Percentiles rank a stretch among this genome's conserved stretches.
These are phyloP conservation scores for Akebia trifoliata DNA, from an alignment of 164 flowering plant genomes.

Conservation along the genomic window DNA sequence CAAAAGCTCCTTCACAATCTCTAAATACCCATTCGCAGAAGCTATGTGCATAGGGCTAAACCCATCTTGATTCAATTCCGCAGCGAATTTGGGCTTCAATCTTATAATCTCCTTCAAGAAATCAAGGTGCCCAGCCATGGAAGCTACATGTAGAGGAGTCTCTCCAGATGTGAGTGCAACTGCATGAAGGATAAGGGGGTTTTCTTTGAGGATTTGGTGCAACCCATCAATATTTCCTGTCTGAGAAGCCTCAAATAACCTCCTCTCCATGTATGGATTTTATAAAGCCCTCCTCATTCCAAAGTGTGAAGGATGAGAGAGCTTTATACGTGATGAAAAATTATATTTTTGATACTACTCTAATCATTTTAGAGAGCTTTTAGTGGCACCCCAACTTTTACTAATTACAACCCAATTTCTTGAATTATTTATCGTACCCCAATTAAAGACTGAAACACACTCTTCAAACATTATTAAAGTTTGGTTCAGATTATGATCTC, in stretches of 20 bases:
- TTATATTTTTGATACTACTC: too few species aligned
- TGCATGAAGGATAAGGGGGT: conserved; percentile 16
- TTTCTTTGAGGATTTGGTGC: not conserved
- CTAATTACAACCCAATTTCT: too few species aligned
- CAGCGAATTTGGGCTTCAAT: conserved; percentile 24
- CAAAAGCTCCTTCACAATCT: conserved; percentile 22
- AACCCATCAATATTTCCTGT: not conserved
- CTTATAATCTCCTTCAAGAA: conserved; percentile 26
- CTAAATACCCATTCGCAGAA: conserved; percentile 10
- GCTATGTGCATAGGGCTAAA: conserved; percentile 35
- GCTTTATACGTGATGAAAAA: too few species aligned
- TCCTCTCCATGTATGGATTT: conserved; percentile 6
- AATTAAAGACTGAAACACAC: too few species aligned
- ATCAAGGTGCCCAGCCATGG: conserved; percentile 24
- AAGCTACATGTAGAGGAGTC: conserved; percentile 35
- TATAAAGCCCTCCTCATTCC: too few species aligned
- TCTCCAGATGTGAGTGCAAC: conserved; percentile 10
- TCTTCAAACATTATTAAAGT: too few species aligned
- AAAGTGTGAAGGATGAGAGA: too few species aligned
- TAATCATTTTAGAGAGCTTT: too few species aligned
- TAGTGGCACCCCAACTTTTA: too few species aligned
- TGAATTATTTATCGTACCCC: too few species aligned
- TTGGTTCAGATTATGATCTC: too few species aligned
- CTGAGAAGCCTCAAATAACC: conserved; percentile 1
- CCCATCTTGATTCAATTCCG: conserved; percentile 30